Evolutionary conservation across 148 eudicot species (phyloP).

Genomic region (Hydrangea macrophylla): DNA sequence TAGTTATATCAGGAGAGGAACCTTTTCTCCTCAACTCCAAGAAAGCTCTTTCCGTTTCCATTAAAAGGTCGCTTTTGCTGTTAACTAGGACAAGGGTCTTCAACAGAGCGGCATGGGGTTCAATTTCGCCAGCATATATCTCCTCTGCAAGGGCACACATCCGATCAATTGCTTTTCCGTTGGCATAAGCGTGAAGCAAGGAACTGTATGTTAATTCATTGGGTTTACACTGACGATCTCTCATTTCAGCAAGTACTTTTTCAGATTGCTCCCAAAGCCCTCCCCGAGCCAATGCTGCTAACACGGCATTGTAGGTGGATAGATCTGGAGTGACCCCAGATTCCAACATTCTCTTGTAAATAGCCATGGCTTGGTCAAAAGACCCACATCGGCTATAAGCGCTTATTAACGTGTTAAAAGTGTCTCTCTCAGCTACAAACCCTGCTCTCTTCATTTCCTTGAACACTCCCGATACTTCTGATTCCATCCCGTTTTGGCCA

Average conservation of each 20-base stretch:
- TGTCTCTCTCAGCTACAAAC: constrained; percentile 84
- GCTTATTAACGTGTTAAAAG: constrained; percentile 80
- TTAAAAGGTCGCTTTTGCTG: constrained; percentile 64
- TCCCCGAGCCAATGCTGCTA: constrained; percentile 83
- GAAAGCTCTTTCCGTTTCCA: constrained; percentile 81
- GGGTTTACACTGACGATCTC: constrained; percentile 54
- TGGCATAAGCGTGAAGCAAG: constrained; percentile 89
- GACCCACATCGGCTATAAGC: constrained; percentile 85
- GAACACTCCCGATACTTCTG: constrained; percentile 66
- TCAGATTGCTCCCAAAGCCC: constrained; percentile 93
- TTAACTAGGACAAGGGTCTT: constrained; percentile 82
- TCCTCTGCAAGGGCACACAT: constrained; percentile 59
- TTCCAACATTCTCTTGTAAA: constrained; percentile 74
- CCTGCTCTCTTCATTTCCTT: constrained; percentile 87
- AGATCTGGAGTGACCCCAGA: constrained; percentile 73
- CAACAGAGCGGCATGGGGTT: constrained; percentile 48
- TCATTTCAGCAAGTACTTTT: constrained; percentile 73
- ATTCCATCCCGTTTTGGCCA: constrained; percentile 85
- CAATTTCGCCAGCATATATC: constrained; percentile 63
- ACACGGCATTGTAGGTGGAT: constrained; percentile 81
- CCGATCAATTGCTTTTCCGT: constrained; percentile 62
- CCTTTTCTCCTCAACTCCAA: constrained; percentile 59
- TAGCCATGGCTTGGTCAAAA: constrained; percentile 66
- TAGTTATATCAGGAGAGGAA: constrained; percentile 56
- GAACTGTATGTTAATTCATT: constrained; percentile 73